Base-by-base conservation (phyloP, 305 asterid genomes). In the Fraxinus sp. region DNA sequence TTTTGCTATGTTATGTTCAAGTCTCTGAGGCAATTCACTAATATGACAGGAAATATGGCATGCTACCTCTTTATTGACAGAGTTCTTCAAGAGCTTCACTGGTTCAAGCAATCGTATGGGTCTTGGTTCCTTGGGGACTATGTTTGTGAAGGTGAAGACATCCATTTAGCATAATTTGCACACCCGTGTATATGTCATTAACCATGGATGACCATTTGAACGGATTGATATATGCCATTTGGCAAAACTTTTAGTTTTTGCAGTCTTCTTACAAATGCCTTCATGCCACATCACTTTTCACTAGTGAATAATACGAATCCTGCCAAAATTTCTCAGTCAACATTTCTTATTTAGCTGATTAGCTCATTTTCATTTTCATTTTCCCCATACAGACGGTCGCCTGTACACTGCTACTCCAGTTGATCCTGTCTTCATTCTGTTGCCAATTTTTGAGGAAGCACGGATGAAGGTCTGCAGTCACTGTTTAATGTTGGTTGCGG, bases 51-150 rank as follows among this genome's bases (percentile, higher is more conserved):
- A 80, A 89, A 88, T 78, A 52, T 84, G 5, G 81, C 93, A 26
- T 86, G 97, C 82, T 95, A 93, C 87, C 86, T 92, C 79, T 88
- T 75, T 74, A 77, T 26, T 81, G 88, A 86, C 77, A 94, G 85
- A 75, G 86, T 81, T 83, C 91, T 95, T 88, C 95, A 92, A 77
- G 99, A 95, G 81, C 88, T 94, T 86, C 92, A 95, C 84, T 91
- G 94, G 97, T 95, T 94, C 86, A 94, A 93, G 89, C 98, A 94
- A 89, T 82, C 92, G 78, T 89, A 90, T 82, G 95, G 99, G 55
- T 95, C 99, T 35, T 95, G 98, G 99, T 94, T 95, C 87, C 90
- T 94, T 72, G 99, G 99, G 55, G 98, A 95, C 81, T 94, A 91
- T 86, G 95, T 94, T 71, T 90, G 92, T 82, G 95, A 95, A 94